Conservation (phyloP, 1,284 basidiomycete species). For the Mixia osmundae region DNA sequence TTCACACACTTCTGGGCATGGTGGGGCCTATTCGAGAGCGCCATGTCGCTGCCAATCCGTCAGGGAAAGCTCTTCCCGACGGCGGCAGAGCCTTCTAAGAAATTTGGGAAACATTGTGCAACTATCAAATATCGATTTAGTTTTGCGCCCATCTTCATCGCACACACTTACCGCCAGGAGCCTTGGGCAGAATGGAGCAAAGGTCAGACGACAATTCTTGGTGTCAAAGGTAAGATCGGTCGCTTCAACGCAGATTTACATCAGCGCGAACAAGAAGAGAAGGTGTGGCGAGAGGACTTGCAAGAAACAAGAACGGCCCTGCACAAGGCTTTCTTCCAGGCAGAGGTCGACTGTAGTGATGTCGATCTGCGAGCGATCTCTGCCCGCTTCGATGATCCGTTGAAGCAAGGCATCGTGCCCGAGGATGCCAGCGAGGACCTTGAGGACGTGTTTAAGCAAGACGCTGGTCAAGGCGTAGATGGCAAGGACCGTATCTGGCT, state of each 20-base stretch:
- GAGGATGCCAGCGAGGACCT: too few species aligned
- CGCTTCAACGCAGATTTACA: conserved; percentile 76
- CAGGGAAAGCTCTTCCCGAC: conserved; percentile 60
- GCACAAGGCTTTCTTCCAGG: conserved; percentile 80
- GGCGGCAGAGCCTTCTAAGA: conserved; percentile 48
- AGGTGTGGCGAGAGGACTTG: conserved; percentile 23
- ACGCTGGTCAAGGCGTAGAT: conserved; percentile 9
- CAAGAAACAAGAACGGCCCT: conserved; percentile 30
- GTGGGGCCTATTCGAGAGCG: conserved; percentile 65
- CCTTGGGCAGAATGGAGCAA: conserved; percentile 47
- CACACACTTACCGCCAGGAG: conserved; percentile 68
- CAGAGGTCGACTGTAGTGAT: conserved; percentile 56
- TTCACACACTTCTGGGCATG: conserved; percentile 83
- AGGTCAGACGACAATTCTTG: conserved; percentile 55
- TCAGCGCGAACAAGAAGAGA: conserved; percentile 60
- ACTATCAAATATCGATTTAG: conserved; percentile 81
- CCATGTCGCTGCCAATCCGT: conserved; percentile 59
- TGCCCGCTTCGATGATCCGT: conserved; percentile 48
- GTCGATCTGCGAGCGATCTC: conserved; percentile 55
- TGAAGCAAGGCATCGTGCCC: too few species aligned
- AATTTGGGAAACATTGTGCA: conserved; percentile 67
- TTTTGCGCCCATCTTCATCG: conserved; percentile 54
- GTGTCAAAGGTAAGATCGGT: conserved; percentile 56
- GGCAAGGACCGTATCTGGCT: conserved; percentile 34
- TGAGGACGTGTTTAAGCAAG: conserved; percentile 8